Evolutionary conservation across 2,329 filamentous ascomycete species (phyloP).

Genomic region (Phyllosticta capitalensis): DNA sequence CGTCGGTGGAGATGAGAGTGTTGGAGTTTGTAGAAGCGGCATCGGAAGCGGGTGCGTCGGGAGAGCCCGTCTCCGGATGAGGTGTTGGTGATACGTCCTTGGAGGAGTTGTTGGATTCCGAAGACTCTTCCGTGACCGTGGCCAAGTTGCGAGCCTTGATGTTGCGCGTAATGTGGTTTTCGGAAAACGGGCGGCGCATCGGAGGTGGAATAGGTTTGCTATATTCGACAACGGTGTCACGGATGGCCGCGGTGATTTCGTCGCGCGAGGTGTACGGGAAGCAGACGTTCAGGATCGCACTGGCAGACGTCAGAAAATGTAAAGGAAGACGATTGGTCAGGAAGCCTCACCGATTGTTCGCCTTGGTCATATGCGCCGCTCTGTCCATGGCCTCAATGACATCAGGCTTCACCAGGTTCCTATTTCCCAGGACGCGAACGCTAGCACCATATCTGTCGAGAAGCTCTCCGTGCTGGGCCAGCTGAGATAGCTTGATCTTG

Average conservation of each 20-base stretch:
- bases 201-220: constrained; percentile 57
- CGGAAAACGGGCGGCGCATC: constrained; percentile 64
- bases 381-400: constrained; percentile 81
- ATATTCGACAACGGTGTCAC: constrained; percentile 79
- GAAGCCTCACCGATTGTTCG: constrained; percentile 62
- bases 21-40: constrained; percentile 14
- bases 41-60: constrained; percentile 17
- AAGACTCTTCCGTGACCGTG: constrained; percentile 26
- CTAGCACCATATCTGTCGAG: constrained; percentile 86
- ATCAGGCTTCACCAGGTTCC: constrained; percentile 74
- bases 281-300: constrained; percentile 78
- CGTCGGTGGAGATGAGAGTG: constrained; percentile 8
- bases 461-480: constrained; percentile 86
- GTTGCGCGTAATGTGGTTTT: constrained; percentile 76
- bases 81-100: background rate
- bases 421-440: constrained; percentile 75
- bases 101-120: background rate
- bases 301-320: constrained; percentile 16
- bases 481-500: constrained; percentile 84
- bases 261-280: constrained; percentile 95
- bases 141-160: constrained; percentile 50
- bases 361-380: constrained; percentile 75
- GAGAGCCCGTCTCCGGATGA: background rate
- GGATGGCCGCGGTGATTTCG: constrained; percentile 86
- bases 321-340: background rate